Evolutionary conservation across 2,329 filamentous ascomycete genomes (phyloP).

Genomic region (Chaetomiaceae sp.): DNA sequence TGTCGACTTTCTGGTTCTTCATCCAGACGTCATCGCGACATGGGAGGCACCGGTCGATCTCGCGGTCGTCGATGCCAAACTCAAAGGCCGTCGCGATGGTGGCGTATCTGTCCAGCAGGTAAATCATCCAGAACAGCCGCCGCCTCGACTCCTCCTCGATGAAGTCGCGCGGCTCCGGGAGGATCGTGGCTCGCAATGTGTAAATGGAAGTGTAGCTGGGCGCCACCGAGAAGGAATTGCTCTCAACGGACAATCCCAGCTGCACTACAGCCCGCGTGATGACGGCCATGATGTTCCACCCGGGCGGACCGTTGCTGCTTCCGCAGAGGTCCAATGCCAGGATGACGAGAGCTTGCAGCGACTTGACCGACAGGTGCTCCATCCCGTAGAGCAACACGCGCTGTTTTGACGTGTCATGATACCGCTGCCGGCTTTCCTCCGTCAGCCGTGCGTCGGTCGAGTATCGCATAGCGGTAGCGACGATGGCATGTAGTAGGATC

Average conservation of each 20-base stretch:
- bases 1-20: conserved; percentile 79
- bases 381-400: conserved; percentile 82
- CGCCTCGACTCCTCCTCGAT: conserved; percentile 85
- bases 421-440: conserved; percentile 66
- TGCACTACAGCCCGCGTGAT: conserved; percentile 88
- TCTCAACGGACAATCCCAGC: conserved; percentile 78
- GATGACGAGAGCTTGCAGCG: conserved; percentile 82
- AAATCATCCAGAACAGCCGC: conserved; percentile 91
- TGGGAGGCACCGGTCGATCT: conserved; percentile 81
- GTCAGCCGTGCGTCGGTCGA: conserved; percentile 73
- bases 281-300: conserved; percentile 86
- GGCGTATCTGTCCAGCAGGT: conserved; percentile 82
- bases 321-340: conserved; percentile 80
- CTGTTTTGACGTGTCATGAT: conserved; percentile 77
- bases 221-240: conserved; percentile 71
- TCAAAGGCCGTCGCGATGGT: conserved; percentile 90
- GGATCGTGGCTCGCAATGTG: conserved; percentile 76
- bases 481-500: conserved; percentile 80
- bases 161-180: conserved; percentile 78
- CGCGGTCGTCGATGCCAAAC: conserved; percentile 81
- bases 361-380: conserved; percentile 84
- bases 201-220: conserved; percentile 83
- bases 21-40: conserved; percentile 84
- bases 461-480: conserved; percentile 81
- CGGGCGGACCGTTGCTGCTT: conserved; percentile 82